Base-by-base conservation (phyloP, 1,284 basidiomycete species). In the Lignosus rhinocerotis region DNA sequence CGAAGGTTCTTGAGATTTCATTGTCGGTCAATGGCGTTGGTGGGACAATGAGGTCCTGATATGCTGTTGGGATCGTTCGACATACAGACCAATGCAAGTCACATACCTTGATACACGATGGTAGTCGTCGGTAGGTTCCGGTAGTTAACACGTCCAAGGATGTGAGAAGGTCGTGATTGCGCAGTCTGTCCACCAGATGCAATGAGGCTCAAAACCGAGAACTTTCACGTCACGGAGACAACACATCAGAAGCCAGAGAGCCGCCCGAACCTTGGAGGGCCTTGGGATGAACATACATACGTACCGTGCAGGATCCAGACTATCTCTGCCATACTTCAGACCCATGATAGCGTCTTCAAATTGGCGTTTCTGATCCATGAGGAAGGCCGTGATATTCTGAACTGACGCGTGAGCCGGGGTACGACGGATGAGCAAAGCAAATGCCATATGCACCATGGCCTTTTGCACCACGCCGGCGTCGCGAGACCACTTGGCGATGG, bases 111-210 rank as follows among this genome's bases (percentile, higher is more conserved):
- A 94, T 90, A 59, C 79, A 81, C 11, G 85, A 80, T 9, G 94
- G 94, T 17, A 96, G 81, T 44, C 92, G 79, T 48, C 84, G 79
- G 68, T 96, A 96, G 32, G 89, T 86, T 1, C 93, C 93, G 16
- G 87, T 88, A 1, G 90, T 90, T 21, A 96, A 79, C 49, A 96
- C 91, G 65, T 94, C 90, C 51, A 96, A 76, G 17, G 94, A 94
- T 0, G 93, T 94, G 11, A 93, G 78, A n/a, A 96, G 78, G 70
- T 96, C 94, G 64, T 94, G 92, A 70, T 95, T 96, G 55, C 93
- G 84, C 21, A 93, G 81, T 70, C 93, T 92, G 60, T 19, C 41
- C 16, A 21, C 19, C 19, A 12, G 10, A 30, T 1, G 11, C 25
- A 14, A 19, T 45, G 43, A 45, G 43, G 12, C 11, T 25, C 43